phyloP scores from a whole-genome alignment of 108 stramenopile species.

The Seminavis robusta region DNA sequence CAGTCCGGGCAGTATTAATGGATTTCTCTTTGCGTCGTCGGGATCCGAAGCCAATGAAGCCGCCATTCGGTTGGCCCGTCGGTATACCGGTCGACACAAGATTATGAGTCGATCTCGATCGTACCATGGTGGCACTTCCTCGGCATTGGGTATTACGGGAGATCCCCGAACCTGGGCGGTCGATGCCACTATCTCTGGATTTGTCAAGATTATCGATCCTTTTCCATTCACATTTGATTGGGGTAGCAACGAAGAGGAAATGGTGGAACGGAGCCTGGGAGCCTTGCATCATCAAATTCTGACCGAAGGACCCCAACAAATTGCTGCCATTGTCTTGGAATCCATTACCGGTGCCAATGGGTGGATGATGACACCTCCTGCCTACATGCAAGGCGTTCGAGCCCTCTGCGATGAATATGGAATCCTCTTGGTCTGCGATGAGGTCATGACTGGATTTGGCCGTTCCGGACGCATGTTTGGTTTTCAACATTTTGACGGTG shows the following conservation, averaged over 20 bases:
- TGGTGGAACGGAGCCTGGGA: slow-evolving; percentile 27
- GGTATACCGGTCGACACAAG: slow-evolving; percentile 43
- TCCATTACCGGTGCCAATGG: slow-evolving; percentile 41
- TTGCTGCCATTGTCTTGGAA: slow-evolving; percentile 36
- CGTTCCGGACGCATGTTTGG: slow-evolving; percentile 48
- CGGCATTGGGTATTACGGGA: slow-evolving; percentile 34
- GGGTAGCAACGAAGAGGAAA: slow-evolving; percentile 33
- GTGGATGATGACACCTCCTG: slow-evolving; percentile 28
- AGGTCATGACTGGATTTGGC: slow-evolving; percentile 59
- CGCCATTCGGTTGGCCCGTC: slow-evolving; percentile 47
- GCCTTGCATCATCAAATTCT: slow-evolving; percentile 51
- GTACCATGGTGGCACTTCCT: slow-evolving; percentile 51
- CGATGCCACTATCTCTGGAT: slow-evolving; percentile 31
- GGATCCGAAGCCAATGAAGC: slow-evolving; percentile 58
- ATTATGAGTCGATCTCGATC: slow-evolving; percentile 42
- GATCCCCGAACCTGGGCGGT: slow-evolving; percentile 48
- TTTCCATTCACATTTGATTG: slow-evolving; percentile 35
- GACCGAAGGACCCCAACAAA: slow-evolving; percentile 38
- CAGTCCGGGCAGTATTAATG: slow-evolving; percentile 41
- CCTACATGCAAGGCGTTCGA: slow-evolving; percentile 57
- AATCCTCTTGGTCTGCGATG: slow-evolving; percentile 49
- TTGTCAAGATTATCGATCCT: slow-evolving; percentile 43
- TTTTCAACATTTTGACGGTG: slow-evolving; percentile 48
- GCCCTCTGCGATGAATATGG: slow-evolving; percentile 54
- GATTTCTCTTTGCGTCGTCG: slow-evolving; percentile 38